Conservation (phyloP, 768 basidiomycete species). For the Tricholomella constricta region DNA sequence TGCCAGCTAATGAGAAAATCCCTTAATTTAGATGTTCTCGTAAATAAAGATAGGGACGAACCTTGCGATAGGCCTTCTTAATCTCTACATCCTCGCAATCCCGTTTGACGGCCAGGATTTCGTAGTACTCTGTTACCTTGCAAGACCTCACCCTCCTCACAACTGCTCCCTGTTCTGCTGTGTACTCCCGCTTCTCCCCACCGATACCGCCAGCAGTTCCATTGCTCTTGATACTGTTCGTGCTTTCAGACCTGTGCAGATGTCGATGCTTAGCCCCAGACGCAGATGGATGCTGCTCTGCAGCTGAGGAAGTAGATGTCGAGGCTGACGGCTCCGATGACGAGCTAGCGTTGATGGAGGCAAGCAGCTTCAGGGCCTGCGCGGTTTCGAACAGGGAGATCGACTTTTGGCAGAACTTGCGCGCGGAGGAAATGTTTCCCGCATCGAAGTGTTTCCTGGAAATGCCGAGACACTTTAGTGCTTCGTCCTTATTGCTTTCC, state of each 20-base stretch:
- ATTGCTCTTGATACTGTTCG: constrained; percentile 23
- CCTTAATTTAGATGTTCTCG: neutral
- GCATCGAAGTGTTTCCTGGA: constrained; percentile 74
- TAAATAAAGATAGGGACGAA: constrained; percentile 27
- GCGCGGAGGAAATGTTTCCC: constrained; percentile 74
- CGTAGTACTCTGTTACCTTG: constrained; percentile 91
- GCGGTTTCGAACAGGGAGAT: constrained; percentile 79
- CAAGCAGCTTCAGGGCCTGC: constrained; percentile 69
- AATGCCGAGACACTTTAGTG: constrained; percentile 76
- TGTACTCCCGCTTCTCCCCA: constrained; percentile 83
- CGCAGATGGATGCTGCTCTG: constrained; percentile 74
- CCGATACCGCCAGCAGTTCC: constrained; percentile 62
- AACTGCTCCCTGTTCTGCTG: constrained; percentile 76
- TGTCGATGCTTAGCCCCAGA: constrained; percentile 69
- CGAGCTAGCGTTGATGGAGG: constrained; percentile 61
- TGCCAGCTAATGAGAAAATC: constrained; percentile 58
- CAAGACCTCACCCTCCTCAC: constrained; percentile 87
- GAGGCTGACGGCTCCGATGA: constrained; percentile 45
- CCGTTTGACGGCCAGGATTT: constrained; percentile 78
- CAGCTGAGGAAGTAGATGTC: constrained; percentile 39
- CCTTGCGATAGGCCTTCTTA: constrained; percentile 97
- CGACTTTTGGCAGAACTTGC: constrained; percentile 90
- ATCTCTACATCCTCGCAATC: constrained; percentile 84
- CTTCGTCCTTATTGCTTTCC: constrained; percentile 93
- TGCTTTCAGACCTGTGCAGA: constrained; percentile 25